Evolutionary conservation across 1,284 basidiomycete species (phyloP).

Genomic region (Cutaneotrichosporon daszewskae): DNA sequence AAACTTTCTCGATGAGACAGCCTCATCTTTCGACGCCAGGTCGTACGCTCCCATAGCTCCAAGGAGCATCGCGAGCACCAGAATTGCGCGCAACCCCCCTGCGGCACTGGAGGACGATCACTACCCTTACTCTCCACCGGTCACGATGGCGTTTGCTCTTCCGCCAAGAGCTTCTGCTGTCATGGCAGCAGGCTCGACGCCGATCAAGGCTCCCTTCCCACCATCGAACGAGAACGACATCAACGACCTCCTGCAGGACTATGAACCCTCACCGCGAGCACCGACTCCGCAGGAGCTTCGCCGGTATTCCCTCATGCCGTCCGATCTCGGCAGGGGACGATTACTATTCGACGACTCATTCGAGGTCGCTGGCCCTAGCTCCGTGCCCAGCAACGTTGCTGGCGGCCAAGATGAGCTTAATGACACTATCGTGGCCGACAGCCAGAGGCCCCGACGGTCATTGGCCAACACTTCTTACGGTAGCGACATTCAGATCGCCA

Average conservation of each 20-base stretch:
- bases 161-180: constrained; percentile 57
- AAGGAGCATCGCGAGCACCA: too few species aligned
- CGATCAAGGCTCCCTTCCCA: constrained; percentile 5
- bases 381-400: too few species aligned
- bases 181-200: background rate
- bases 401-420: too few species aligned
- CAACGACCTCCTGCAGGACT: constrained; percentile 42
- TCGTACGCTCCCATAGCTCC: too few species aligned
- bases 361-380: background rate
- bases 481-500: constrained; percentile 23
- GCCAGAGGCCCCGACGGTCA: constrained; percentile 17
- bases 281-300: constrained; percentile 30
- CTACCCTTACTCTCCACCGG: constrained; percentile 75
- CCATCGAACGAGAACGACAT: too few species aligned
- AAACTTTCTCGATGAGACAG: constrained; percentile 55
- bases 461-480: constrained; percentile 39
- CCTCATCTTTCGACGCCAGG: too few species aligned
- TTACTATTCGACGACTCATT: background rate
- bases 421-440: background rate
- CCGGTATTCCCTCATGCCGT: constrained; percentile 36
- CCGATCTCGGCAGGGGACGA: background rate
- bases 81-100: too few species aligned
- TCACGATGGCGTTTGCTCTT: constrained; percentile 75
- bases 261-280: constrained; percentile 27
- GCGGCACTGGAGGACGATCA: constrained; percentile 53